These are phyloP conservation scores for Gloeostereum incarnatum DNA, from an alignment of 768 basidiomycete genomes.

Conservation along the genomic window DNA sequence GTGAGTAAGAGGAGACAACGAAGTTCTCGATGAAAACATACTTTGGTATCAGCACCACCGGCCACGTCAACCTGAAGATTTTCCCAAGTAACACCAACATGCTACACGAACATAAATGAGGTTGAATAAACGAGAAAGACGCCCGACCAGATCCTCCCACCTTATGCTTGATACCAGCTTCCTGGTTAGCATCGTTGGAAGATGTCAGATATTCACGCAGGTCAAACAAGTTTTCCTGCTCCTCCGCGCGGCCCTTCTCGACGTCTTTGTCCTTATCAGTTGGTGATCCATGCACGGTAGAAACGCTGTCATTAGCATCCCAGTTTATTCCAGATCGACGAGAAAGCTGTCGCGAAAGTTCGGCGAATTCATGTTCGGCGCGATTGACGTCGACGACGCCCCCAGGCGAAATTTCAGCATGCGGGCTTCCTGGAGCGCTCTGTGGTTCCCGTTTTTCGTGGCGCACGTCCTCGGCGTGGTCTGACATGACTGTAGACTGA, in stretches of 20 bases:
- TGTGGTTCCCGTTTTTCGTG: no score
- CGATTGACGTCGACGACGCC: slow-evolving; percentile 31
- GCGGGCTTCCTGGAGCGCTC: no score
- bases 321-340: slow-evolving; percentile 9
- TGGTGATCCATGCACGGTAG: slow-evolving; percentile 13
- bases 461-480: slow-evolving; percentile 1
- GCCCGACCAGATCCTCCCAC: slow-evolving; percentile 17
- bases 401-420: slow-evolving; percentile 10
- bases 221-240: slow-evolving; percentile 44
- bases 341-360: slow-evolving; percentile 37
- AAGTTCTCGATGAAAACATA: slow-evolving; percentile 11
- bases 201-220: slow-evolving; percentile 60
- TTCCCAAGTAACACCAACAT: slow-evolving; percentile 71
- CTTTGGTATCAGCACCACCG: slow-evolving; percentile 51
- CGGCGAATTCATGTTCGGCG: slow-evolving; percentile 46
- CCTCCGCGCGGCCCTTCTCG: slow-evolving; percentile 29
- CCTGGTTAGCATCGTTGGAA: slow-evolving; percentile 56
- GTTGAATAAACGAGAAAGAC: slow-evolving; percentile 1
- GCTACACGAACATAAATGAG: slow-evolving; percentile 18
- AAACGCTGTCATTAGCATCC: neutral
- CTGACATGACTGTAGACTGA: slow-evolving; percentile 6
- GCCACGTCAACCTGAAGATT: slow-evolving; percentile 53
- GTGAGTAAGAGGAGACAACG: neutral
- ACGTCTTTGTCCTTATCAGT: slow-evolving; percentile 33
- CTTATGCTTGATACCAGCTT: slow-evolving; percentile 62